These are phyloP conservation scores for Citrus hindsii DNA, from an alignment of 345 rosid genomes.

Conservation along the genomic window DNA sequence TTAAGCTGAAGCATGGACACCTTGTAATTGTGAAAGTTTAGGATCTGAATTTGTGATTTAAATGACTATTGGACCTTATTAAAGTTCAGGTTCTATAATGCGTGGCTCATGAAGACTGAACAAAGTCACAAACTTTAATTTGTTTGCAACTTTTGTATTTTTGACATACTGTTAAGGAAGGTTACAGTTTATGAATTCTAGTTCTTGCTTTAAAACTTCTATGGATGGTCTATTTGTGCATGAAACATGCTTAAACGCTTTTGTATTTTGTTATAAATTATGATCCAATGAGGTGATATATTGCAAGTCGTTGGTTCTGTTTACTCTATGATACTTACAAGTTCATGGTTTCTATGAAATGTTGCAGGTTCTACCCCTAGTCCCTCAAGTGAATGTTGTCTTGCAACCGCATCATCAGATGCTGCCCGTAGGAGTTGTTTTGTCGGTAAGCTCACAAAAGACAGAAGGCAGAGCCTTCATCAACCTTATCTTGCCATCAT, in stretches of 20 bases:
- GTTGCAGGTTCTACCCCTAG: conserved; percentile 75
- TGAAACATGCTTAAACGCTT: background rate
- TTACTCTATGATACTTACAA: background rate
- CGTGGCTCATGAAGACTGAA: background rate
- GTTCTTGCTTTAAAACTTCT: background rate
- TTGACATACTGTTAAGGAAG: background rate
- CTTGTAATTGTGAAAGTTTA: background rate
- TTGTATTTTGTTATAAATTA: background rate
- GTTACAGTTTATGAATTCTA: background rate
- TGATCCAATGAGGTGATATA: background rate
- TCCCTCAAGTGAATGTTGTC: conserved; percentile 58
- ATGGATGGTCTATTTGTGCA: background rate
- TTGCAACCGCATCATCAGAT: conserved; percentile 64
- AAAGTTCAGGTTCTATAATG: background rate
- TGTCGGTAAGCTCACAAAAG: conserved; percentile 54
- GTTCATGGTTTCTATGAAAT: background rate
- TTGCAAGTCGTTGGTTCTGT: background rate
- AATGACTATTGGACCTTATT: background rate
- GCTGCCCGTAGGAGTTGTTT: conserved; percentile 78
- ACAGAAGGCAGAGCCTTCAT: background rate
- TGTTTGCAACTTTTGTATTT: background rate
- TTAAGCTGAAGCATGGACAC: background rate
- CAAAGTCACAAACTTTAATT: background rate
- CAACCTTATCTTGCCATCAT: conserved; percentile 3
- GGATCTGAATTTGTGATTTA: background rate